phyloP scores from a whole-genome alignment of 75 land plant species.

The Picea glauca region DNA sequence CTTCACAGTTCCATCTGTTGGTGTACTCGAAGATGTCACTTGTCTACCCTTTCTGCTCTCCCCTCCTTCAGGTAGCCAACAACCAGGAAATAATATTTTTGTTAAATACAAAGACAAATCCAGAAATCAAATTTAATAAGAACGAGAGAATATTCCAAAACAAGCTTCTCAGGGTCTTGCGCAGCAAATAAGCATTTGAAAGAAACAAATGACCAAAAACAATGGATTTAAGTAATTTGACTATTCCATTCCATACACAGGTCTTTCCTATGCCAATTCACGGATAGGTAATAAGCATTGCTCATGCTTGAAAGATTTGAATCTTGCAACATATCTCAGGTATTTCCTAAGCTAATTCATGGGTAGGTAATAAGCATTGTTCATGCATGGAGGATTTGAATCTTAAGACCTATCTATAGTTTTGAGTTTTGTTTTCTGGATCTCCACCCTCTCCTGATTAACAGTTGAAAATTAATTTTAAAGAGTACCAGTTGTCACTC shows the following conservation, averaged over 20 bases:
- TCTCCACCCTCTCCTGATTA: neutral
- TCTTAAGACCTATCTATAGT: neutral
- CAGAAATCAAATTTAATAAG: neutral
- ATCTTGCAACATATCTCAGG: neutral
- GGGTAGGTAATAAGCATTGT: neutral
- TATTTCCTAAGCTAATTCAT: neutral
- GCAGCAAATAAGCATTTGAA: neutral
- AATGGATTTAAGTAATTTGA: neutral
- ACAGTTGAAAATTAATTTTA: neutral
- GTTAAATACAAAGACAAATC: neutral
- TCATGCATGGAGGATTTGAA: neutral
- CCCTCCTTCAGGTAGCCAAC: neutral
- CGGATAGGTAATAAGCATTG: neutral
- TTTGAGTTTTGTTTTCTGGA: neutral
- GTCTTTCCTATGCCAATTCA: neutral
- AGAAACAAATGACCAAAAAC: neutral
- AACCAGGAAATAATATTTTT: neutral
- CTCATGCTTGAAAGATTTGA: neutral
- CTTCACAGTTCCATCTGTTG: conserved; percentile 2
- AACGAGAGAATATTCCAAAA: neutral
- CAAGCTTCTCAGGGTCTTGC: neutral
- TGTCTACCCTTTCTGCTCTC: conserved; percentile 1
- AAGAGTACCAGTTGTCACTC: too few relatives aligned
- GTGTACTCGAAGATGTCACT: neutral
- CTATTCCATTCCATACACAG: neutral